A percentile compares a stretch with the other conserved stretches of the same genome.
These are phyloP conservation scores for Nepenthes mirabilis DNA, from an alignment of 148 eudicot genomes.

Conservation along the genomic window DNA sequence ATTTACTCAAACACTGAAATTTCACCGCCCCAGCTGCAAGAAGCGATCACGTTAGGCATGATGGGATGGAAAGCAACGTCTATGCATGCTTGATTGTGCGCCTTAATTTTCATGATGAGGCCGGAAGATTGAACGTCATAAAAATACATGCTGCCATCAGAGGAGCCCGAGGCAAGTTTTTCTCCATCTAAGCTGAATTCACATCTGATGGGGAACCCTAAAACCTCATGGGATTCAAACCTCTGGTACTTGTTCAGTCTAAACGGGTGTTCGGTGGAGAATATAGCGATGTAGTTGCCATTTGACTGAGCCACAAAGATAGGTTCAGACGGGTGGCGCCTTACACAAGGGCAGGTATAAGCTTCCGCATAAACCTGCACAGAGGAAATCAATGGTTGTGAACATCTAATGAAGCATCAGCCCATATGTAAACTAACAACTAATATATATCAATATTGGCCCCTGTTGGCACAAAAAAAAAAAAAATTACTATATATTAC, in stretches of 20 bases:
- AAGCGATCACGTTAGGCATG: conserved; percentile 50
- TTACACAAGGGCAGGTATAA: conserved; percentile 66
- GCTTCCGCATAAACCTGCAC: conserved; percentile 63
- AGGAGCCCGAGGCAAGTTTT: conserved; percentile 61
- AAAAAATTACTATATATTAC: too few relatives aligned
- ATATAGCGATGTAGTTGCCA: conserved; percentile 84
- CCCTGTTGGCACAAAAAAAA: too few relatives aligned
- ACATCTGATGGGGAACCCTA: conserved; percentile 76
- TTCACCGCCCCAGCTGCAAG: conserved; percentile 62
- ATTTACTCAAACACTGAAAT: conserved; percentile 36
- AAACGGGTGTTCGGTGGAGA: conserved; percentile 63
- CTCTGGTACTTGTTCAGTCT: conserved; percentile 75
- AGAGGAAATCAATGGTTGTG: not conserved
- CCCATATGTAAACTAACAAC: too few relatives aligned
- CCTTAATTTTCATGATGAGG: conserved; percentile 39
- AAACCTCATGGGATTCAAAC: conserved; percentile 57
- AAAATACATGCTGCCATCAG: conserved; percentile 60
- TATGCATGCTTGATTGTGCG: conserved; percentile 48
- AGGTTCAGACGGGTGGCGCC: conserved; percentile 59
- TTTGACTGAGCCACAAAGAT: conserved; percentile 78
- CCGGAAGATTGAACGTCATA: conserved; percentile 41
- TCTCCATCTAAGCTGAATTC: conserved; percentile 60
- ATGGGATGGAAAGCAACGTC: conserved; percentile 66
- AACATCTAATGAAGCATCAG: too few relatives aligned
- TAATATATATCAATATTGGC: too few relatives aligned